Conservation (phyloP, 306 rosid genomes). For the Alnus rubra region DNA sequence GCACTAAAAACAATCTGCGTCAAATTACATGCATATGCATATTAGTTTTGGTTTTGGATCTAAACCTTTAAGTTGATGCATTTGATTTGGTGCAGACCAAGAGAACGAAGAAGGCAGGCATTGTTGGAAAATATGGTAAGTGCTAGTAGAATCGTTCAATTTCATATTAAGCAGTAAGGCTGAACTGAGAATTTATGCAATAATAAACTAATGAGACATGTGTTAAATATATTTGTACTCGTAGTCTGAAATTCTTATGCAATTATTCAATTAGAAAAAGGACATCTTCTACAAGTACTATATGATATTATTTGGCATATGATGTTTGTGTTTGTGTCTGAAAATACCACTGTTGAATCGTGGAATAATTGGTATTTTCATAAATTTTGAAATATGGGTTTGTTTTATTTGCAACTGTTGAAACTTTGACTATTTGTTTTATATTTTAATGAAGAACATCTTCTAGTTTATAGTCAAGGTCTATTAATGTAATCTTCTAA, state of each 20-base stretch:
- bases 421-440: not conserved
- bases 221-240: too few species aligned
- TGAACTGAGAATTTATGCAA: too few species aligned
- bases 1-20: not conserved
- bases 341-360: not conserved
- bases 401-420: not conserved
- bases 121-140: constrained; percentile 84
- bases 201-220: too few species aligned
- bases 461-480: not conserved
- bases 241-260: too few species aligned
- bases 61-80: not conserved
- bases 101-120: constrained; percentile 95
- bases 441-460: not conserved
- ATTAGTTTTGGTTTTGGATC: not conserved
- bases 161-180: not conserved
- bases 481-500: not conserved
- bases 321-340: too few species aligned
- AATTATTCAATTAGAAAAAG: too few species aligned
- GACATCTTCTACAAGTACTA: too few species aligned
- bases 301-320: too few species aligned
- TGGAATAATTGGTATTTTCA: not conserved
- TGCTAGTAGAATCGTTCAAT: not conserved
- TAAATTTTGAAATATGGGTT: not conserved
- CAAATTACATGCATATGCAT: not conserved
- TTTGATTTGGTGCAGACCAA: constrained; percentile 58